Conservation (phyloP, 495 filamentous ascomycete genomes). For the Podospora appendiculata region DNA sequence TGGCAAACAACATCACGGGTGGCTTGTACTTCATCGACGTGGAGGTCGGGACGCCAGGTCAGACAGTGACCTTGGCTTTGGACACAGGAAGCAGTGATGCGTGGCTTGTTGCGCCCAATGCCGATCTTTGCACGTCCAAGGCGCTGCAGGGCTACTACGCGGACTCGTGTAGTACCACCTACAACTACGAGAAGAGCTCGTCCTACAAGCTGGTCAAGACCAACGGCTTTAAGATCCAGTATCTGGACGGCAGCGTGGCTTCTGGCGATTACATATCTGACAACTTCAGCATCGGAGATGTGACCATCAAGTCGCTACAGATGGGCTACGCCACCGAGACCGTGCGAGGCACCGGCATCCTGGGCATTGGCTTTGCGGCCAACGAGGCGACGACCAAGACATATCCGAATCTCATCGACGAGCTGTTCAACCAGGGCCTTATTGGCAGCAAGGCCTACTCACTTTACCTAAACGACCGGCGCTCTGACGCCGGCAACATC, state of each 20-base stretch:
- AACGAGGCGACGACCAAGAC: conserved; percentile 59
- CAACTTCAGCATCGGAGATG: conserved; percentile 59
- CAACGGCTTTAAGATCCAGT: conserved; percentile 69
- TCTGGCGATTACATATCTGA: conserved; percentile 76
- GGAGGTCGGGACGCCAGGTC: conserved; percentile 61
- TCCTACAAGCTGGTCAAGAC: conserved; percentile 57
- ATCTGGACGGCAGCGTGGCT: conserved; percentile 56
- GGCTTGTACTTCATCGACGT: conserved; percentile 60
- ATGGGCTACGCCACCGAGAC: conserved; percentile 75
- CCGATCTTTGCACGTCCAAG: conserved; percentile 34
- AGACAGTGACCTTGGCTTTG: conserved; percentile 46
- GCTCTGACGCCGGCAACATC: conserved; percentile 65
- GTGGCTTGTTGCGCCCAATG: conserved; percentile 50
- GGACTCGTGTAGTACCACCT: conserved; percentile 23
- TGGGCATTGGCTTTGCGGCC: conserved; percentile 76
- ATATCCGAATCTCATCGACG: conserved; percentile 75
- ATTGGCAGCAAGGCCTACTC: conserved; percentile 83
- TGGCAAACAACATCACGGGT: conserved; percentile 40
- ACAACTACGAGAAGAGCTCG: conserved; percentile 55
- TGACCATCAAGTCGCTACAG: conserved; percentile 58
- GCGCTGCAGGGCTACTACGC: conserved; percentile 25
- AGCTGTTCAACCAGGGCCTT: conserved; percentile 58
- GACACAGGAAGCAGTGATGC: conserved; percentile 87
- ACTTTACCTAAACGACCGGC: conserved; percentile 61
- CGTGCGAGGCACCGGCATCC: conserved; percentile 64